Evolutionary conservation across 1,284 basidiomycete genomes (phyloP), one percentile per base, ranked within the genome.

Genomic region (Ustilago bromivora): DNA sequence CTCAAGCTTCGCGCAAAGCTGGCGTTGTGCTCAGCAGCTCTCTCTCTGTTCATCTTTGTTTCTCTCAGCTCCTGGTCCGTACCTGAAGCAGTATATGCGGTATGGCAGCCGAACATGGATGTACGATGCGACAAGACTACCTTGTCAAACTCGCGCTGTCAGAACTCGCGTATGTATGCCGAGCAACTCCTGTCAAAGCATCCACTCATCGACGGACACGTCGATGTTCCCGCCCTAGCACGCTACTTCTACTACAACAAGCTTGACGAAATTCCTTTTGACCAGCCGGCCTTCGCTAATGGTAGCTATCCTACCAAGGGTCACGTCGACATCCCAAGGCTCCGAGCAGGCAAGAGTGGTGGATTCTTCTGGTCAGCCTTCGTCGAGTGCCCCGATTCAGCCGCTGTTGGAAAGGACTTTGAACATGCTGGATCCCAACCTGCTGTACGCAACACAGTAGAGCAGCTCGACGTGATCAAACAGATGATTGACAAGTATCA

Each of bases 321-420:
- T 3, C 72, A 80, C 7, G 78, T 78, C 57, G 78, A 80, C 61
- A 71, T 80, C 36, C 78, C 78, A 1, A 54, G 78, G 2, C 47
- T 80, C 51, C 28, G 78, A 10, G 55, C 34, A 15, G 76, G 76
- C 43, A 62, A 60, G 47, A 54, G 72, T 34, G 76, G 78, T 13
- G 76, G 78, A 31, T 80, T 78, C 67, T 78, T 80, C 56, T 78
- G 76, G 70, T 71, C 66, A n/a, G 69, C 72, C 11, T 80, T 70
- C 41, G 76, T 76, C n/a, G 61, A 57, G 17, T 80, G 78, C 43
- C 75, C 71, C 2, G 65, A 72, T 19, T 23, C 66, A 2, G 40
- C 58, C 10, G 58, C 51, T 10, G 56, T 75, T 5, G 71, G 75
- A 6, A 46, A 71, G 13, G 49, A 72, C 61, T 77, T 80, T 32